These are phyloP conservation scores for Epichloe gansuensis DNA, from an alignment of 2,329 filamentous ascomycete species.

Conservation along the genomic window DNA sequence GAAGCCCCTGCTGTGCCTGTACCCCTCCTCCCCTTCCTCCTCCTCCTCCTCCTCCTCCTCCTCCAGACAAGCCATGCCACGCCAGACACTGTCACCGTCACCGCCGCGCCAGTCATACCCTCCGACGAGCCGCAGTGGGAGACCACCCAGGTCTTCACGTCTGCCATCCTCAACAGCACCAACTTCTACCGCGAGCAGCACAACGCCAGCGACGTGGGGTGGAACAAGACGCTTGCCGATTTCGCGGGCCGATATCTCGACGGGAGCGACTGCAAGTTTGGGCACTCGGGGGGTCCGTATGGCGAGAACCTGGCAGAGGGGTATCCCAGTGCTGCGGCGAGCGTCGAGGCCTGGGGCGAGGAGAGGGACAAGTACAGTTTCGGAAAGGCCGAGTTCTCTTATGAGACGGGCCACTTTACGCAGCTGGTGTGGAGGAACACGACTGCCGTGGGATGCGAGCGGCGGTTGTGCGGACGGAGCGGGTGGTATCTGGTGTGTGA, in stretches of 20 bases:
- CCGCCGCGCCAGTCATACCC: neutral
- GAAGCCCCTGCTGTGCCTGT: neutral
- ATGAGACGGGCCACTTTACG: slow-evolving; percentile 15
- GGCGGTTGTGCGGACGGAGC: slow-evolving; percentile 16
- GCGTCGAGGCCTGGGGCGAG: slow-evolving; percentile 7
- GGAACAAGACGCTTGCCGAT: slow-evolving; percentile 51
- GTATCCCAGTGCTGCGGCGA: neutral
- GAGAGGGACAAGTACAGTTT: slow-evolving; percentile 9
- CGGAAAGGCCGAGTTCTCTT: slow-evolving; percentile 1
- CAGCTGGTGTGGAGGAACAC: slow-evolving; percentile 20
- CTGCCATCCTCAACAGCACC: slow-evolving; percentile 49
- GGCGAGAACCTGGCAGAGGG: slow-evolving; percentile 7
- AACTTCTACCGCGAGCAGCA: slow-evolving; percentile 54
- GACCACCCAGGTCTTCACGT: slow-evolving; percentile 23
- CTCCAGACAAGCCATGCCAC: neutral
- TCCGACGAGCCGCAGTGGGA: slow-evolving; percentile 4
- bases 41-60: neutral
- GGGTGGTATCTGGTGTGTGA: slow-evolving; percentile 60
- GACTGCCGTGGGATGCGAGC: slow-evolving; percentile 14
- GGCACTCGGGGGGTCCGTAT: slow-evolving; percentile 50
- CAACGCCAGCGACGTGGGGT: slow-evolving; percentile 43
- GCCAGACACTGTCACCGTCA: slow-evolving; percentile 1
- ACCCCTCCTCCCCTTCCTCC: neutral
- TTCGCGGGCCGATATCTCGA: slow-evolving; percentile 40
- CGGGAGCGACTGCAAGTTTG: slow-evolving; percentile 30